These are phyloP conservation scores for Erigeron philadelphicus DNA, from an alignment of 140 eudicot genomes.

Conservation along the genomic window DNA sequence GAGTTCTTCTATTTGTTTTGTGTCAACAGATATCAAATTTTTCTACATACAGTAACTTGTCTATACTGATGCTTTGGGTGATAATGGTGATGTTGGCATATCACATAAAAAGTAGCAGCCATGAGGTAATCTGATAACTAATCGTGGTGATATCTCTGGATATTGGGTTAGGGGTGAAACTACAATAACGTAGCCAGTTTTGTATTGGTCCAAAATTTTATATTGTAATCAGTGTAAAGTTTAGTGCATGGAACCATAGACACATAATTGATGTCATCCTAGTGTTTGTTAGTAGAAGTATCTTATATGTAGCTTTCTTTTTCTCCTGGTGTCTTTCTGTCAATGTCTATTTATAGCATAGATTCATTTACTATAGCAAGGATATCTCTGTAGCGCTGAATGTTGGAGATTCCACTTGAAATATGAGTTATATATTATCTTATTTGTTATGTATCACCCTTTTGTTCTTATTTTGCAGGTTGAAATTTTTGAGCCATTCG, in stretches of 20 bases:
- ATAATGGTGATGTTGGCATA: constrained; percentile 60
- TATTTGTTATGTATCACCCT: neutral
- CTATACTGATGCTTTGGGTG: constrained; percentile 78
- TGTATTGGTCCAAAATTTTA: too few relatives aligned
- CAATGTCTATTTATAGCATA: too few relatives aligned
- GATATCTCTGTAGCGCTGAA: neutral
- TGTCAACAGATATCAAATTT: constrained; percentile 77
- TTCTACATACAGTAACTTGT: constrained; percentile 77
- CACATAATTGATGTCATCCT: too few relatives aligned
- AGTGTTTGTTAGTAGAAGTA: too few relatives aligned
- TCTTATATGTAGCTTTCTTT: too few relatives aligned
- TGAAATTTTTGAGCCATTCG: constrained; percentile 81
- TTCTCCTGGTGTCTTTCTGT: too few relatives aligned
- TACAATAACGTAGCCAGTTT: too few relatives aligned
- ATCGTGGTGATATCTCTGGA: too few relatives aligned
- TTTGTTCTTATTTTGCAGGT: constrained; percentile 32
- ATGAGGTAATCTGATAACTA: constrained; percentile 47
- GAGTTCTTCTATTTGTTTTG: constrained; percentile 19
- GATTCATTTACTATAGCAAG: neutral
- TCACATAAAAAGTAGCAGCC: constrained; percentile 64
- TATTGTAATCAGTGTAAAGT: too few relatives aligned
- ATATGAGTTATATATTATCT: constrained; percentile 8
- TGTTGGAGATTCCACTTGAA: constrained; percentile 7
- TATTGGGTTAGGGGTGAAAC: neutral
- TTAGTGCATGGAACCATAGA: too few relatives aligned